phyloP scores from a whole-genome alignment of 306 rosid genomes.

The Glycyrrhiza uralensis region DNA sequence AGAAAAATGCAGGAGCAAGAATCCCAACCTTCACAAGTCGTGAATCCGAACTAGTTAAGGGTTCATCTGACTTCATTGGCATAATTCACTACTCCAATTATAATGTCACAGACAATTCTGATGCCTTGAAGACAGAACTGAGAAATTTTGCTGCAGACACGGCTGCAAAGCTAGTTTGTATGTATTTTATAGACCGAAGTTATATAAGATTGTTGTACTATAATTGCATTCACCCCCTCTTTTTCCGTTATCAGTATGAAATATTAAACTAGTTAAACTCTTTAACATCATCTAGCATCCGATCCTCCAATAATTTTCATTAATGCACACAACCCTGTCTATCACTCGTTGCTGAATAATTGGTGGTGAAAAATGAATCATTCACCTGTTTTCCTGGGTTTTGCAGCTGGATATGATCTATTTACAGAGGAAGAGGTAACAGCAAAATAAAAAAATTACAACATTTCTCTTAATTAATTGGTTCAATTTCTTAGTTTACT shows the following conservation, averaged over 20 bases:
- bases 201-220: background rate
- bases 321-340: background rate
- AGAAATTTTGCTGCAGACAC: slow-evolving; percentile 39
- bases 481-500: background rate
- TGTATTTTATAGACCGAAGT: background rate
- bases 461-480: background rate
- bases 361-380: background rate
- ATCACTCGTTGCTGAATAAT: background rate
- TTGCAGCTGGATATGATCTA: slow-evolving; percentile 18
- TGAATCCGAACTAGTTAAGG: slow-evolving; percentile 47
- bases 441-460: background rate
- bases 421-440: slow-evolving; percentile 33
- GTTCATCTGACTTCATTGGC: slow-evolving; percentile 63
- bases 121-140: slow-evolving; percentile 9
- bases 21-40: slow-evolving; percentile 43
- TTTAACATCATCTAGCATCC: background rate
- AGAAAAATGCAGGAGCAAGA: slow-evolving; percentile 49
- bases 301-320: background rate
- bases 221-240: background rate
- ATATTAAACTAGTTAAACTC: slow-evolving; percentile 7
- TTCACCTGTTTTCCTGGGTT: background rate
- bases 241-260: background rate
- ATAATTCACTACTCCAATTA: slow-evolving; percentile 29
- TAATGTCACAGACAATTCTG: slow-evolving; percentile 37
- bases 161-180: slow-evolving; percentile 25